Evolutionary conservation across 257 asterid genomes (phyloP), one percentile per base, ranked within the genome.

Genomic region (Capsicum chinense): DNA sequence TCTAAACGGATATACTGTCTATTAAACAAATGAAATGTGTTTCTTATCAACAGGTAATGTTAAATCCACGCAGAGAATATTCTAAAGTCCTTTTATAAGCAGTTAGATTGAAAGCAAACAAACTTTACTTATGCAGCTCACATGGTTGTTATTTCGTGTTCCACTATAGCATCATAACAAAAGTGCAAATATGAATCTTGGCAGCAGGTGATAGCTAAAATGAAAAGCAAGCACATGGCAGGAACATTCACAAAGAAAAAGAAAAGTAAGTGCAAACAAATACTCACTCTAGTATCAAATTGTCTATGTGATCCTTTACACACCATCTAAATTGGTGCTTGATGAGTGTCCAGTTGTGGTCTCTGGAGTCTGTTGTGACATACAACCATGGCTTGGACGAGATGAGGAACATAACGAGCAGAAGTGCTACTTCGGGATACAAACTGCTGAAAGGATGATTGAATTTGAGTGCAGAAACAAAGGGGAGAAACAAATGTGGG

Each of bases 221-320:
- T 92, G 97, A 95, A 95, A 85, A 95, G 98, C 95, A 95, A 92
- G 89, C 90, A 93, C 83, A 93, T 95, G 87, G 98, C 91, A 84
- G 97, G 97, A 83, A 93, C 98, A 83, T 95, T 95, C 89, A 95
- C 97, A 42, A 95, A 95, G 98, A 95, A 94, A 85, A 94, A 92
- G 97, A 92, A 93, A 88, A 91, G 98, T 93, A 89, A 63, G 93
- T n/a, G 7, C 63, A 47, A 83, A 19, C 50, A 85, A 13, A 13
- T 47, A 73, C 83, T 15, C 50, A 4, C 39, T 68, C 42, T 63
- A 44, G 26, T 56, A 66, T 85, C 82, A 13, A 79, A 6, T 67
- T 85, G 60, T 66, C 9, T 54, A 4, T 60, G 69, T 58, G 52
- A 37, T 56, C 83, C 48, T 33, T 67, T 48, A 13, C 4, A 57